Conservation (phyloP, 2,329 filamentous ascomycete species). For the Alternaria consortialis region DNA sequence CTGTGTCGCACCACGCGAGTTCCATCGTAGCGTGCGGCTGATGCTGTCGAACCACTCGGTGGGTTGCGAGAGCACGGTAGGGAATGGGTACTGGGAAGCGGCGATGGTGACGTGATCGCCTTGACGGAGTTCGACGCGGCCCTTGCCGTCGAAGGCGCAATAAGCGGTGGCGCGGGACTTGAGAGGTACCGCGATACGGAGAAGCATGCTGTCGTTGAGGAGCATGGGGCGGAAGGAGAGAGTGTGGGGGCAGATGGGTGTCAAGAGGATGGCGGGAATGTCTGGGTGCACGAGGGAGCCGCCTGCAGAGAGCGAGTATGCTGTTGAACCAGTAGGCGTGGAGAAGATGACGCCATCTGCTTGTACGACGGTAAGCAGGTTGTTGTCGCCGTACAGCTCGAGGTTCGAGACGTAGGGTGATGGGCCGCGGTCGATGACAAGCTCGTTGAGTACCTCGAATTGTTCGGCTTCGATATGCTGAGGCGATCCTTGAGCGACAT, state of each 20-base stretch:
- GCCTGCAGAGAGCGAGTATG: conserved; percentile 94
- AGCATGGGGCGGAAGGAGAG: conserved; percentile 98
- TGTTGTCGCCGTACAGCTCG: conserved; percentile 94
- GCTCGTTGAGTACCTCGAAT: conserved; percentile 97
- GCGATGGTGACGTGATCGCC: conserved; percentile 97
- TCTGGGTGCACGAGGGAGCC: conserved; percentile 96
- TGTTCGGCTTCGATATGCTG: conserved; percentile 86
- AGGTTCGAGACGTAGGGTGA: conserved; percentile 97
- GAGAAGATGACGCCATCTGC: conserved; percentile 98
- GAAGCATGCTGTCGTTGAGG: conserved; percentile 89
- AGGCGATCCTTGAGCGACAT: conserved; percentile 61
- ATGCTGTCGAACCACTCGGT: conserved; percentile 98
- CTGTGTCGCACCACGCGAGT: conserved; percentile 88
- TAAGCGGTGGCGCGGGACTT: conserved; percentile 92
- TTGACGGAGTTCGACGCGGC: conserved; percentile 88
- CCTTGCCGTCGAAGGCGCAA: conserved; percentile 97
- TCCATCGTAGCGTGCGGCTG: conserved; percentile 91
- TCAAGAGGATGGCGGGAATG: conserved; percentile 94
- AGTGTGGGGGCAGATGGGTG: conserved; percentile 96
- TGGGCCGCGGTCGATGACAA: conserved; percentile 96
- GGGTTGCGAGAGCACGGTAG: conserved; percentile 87
- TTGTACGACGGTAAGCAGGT: conserved; percentile 93
- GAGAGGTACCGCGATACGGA: conserved; percentile 86
- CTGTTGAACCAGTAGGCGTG: conserved; percentile 88
- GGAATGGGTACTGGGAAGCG: conserved; percentile 95